Evolutionary conservation across 495 filamentous ascomycete species (phyloP).

Genomic region (Penicillium diatomitis): DNA sequence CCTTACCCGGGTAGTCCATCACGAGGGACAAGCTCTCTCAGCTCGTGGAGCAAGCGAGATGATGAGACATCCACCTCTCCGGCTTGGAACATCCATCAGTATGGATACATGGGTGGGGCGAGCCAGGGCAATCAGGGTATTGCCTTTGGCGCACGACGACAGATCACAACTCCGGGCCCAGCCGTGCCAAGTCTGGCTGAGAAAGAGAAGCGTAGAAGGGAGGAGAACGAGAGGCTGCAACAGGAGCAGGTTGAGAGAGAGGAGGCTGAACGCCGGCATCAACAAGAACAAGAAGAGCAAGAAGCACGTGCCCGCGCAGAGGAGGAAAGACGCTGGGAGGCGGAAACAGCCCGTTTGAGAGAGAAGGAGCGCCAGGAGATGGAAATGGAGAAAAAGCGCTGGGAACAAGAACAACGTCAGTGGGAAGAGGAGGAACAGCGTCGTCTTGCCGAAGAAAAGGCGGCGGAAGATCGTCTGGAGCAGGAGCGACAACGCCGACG

Average conservation of each 20-base stretch:
- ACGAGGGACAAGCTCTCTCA: slow-evolving; percentile 52
- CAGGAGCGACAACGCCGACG: slow-evolving; percentile 56
- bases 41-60: slow-evolving; percentile 81
- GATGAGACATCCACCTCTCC: slow-evolving; percentile 75
- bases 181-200: slow-evolving; percentile 65
- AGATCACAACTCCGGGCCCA: slow-evolving; percentile 81
- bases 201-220: slow-evolving; percentile 51
- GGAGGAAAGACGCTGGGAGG: slow-evolving; percentile 73
- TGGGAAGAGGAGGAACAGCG: slow-evolving; percentile 78
- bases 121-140: slow-evolving; percentile 94
- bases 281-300: slow-evolving; percentile 61
- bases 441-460: slow-evolving; percentile 63
- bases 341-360: slow-evolving; percentile 58
- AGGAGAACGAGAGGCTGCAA: slow-evolving; percentile 54
- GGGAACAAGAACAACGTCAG: slow-evolving; percentile 76
- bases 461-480: slow-evolving; percentile 55
- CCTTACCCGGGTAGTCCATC: slow-evolving; percentile 52
- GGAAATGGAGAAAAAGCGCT: slow-evolving; percentile 69
- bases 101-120: slow-evolving; percentile 96
- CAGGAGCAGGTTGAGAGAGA: slow-evolving; percentile 41
- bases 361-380: slow-evolving; percentile 59
- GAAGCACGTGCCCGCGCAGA: slow-evolving; percentile 51
- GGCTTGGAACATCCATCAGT: slow-evolving; percentile 98
- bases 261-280: slow-evolving; percentile 53
- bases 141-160: slow-evolving; percentile 79